A percentile compares a stretch with the other conserved stretches of the same genome.
Conservation (phyloP, 257 asterid genomes). For the Salvia hispanica region DNA sequence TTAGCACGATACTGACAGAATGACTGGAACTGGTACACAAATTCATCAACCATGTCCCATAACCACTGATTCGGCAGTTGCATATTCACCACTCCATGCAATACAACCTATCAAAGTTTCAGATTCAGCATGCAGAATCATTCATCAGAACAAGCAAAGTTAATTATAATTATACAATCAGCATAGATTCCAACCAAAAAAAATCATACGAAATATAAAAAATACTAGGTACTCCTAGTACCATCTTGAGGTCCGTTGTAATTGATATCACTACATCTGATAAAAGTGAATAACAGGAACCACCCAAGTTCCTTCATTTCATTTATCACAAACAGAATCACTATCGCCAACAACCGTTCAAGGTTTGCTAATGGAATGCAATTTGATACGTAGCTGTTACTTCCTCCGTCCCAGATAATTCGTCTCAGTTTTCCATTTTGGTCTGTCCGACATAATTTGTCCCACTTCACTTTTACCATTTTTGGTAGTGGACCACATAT, state of each 20-base stretch:
- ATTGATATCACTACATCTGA: too few species aligned
- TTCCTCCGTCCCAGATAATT: too few species aligned
- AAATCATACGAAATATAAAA: too few species aligned
- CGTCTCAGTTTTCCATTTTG: too few species aligned
- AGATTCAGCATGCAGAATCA: slow-evolving; percentile 6
- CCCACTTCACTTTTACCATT: too few species aligned
- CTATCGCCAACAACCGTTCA: not conserved
- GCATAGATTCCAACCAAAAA: not conserved
- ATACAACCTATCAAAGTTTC: slow-evolving; percentile 59
- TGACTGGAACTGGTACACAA: slow-evolving; percentile 93
- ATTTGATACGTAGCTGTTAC: not conserved
- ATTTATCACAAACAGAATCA: not conserved
- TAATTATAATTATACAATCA: not conserved
- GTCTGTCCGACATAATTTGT: too few species aligned
- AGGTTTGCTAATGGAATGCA: not conserved
- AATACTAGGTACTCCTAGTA: not conserved
- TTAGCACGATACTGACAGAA: slow-evolving; percentile 97
- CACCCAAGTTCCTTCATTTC: not conserved
- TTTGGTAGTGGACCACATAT: too few species aligned
- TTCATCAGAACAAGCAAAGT: slow-evolving; percentile 2
- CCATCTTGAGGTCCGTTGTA: not conserved
- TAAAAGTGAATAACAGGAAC: not conserved
- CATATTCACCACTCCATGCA: slow-evolving; percentile 94
- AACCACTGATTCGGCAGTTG: slow-evolving; percentile 98
- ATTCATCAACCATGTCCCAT: slow-evolving; percentile 99